phyloP scores from a whole-genome alignment of 2,329 filamentous ascomycete genomes.

The Xenoacremonium recifei region DNA sequence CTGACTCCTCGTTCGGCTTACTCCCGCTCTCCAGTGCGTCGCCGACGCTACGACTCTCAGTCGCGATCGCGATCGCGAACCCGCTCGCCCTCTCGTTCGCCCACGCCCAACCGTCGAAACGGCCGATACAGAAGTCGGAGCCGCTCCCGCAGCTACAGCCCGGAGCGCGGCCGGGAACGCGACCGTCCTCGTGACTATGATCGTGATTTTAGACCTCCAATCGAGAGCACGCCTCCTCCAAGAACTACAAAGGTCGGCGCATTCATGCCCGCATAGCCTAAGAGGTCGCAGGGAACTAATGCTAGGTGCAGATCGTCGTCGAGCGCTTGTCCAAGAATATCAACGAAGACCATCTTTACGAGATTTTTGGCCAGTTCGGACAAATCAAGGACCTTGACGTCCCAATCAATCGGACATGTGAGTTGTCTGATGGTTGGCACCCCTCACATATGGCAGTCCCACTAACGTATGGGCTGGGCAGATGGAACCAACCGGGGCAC shows the following conservation, averaged over 20 bases:
- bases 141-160: constrained; percentile 17
- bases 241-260: too few relatives aligned
- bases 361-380: constrained; percentile 91
- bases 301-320: constrained; percentile 74
- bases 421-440: constrained; percentile 35
- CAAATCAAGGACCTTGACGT: constrained; percentile 84
- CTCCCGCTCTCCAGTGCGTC: constrained; percentile 32
- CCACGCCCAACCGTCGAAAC: constrained; percentile 32
- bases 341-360: constrained; percentile 79
- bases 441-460: too few relatives aligned
- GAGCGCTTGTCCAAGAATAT: constrained; percentile 96
- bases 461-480: too few relatives aligned
- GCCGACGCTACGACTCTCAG: constrained; percentile 33
- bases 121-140: constrained; percentile 30
- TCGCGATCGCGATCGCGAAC: constrained; percentile 32
- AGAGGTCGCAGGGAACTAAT: not conserved
- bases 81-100: constrained; percentile 29
- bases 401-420: constrained; percentile 84
- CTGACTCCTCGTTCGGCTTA: constrained; percentile 31
- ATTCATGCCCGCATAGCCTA: too few relatives aligned
- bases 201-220: constrained; percentile 36
- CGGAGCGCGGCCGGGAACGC: constrained; percentile 22
- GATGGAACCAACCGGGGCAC: constrained; percentile 89
- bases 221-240: constrained; percentile 42
- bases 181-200: constrained; percentile 34